Percentiles rank a stretch among this genome's conserved stretches.
Evolutionary conservation across 306 rosid species (phyloP).

Genomic region (Prunus mongolica): DNA sequence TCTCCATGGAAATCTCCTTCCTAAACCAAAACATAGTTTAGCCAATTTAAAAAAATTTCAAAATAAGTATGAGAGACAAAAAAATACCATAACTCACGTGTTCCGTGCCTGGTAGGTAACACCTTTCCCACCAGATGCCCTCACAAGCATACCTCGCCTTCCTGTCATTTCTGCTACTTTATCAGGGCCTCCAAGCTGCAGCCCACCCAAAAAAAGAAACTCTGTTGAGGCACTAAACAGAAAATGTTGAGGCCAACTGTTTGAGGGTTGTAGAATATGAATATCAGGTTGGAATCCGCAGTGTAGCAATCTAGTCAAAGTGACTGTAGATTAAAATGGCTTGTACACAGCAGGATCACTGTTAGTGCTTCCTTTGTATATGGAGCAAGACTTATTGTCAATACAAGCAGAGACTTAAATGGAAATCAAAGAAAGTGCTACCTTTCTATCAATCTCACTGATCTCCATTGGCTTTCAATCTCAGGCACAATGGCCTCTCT

Average conservation of each 20-base stretch:
- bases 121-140: slow-evolving; percentile 90
- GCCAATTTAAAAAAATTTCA: neutral
- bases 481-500: neutral
- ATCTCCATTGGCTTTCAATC: too few relatives aligned
- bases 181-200: slow-evolving; percentile 96
- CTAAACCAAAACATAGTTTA: slow-evolving; percentile 37
- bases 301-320: neutral
- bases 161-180: slow-evolving; percentile 97
- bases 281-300: neutral
- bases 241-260: neutral
- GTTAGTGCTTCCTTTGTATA: neutral
- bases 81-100: slow-evolving; percentile 60
- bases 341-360: neutral
- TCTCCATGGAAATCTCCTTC: slow-evolving; percentile 93
- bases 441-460: neutral
- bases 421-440: neutral
- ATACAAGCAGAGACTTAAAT: neutral
- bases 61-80: neutral
- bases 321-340: neutral
- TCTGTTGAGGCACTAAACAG: neutral
- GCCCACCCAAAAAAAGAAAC: slow-evolving; percentile 5
- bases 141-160: slow-evolving; percentile 99
- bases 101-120: slow-evolving; percentile 96
- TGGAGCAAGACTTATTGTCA: neutral
- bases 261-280: neutral